Evolutionary conservation across 2,329 filamentous ascomycete species (phyloP), one percentile per base, ranked within the genome.

Genomic region (Exophiala dermatitidis): DNA sequence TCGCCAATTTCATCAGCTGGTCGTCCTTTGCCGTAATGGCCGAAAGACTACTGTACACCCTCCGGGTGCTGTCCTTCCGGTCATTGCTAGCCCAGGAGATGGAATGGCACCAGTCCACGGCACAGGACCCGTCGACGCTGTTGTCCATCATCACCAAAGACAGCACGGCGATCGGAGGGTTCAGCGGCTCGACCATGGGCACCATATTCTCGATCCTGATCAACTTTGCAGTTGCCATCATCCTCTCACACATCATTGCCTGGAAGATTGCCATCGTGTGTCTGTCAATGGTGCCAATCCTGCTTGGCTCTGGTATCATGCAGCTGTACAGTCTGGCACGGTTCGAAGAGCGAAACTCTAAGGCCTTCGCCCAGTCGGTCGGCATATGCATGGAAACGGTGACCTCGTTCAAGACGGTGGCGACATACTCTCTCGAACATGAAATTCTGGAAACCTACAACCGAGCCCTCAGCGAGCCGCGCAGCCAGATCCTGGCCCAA

Each of bases 181-280:
- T 90, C 57, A 86, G 54, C 40, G 58, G 58, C 31, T 60, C 58
- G 2, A 47, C 48, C 9, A 42, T 60, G 26, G 58, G 58, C 30
- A 60, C 58, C 4, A 47, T 60, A 4, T 55, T 60, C 42, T 60
- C 58, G 5, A 60, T 60, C 58, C 85, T 78, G 2, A 77, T 88
- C 57, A 88, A 86, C 66, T 80, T 88, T 30, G 58, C 88, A 10
- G 80, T 78, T 0, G 84, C 82, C 1, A 82, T 88, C 50, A 79
- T 85, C 31, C 65, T 89, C 6, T 81, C 84, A 0, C 83, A 86
- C 57, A 80, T 88, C 42, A 74, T 90, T 44, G 83, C 83, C 2
- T 90, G 86, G 86, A 85, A 81, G 63, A 87, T 90, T 56, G 85
- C 85, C 0, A 69, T 90, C 9, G 85, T 90, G 2, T 84, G 84